Percentiles rank a stretch among this genome's conserved stretches.
Conservation (phyloP, 2,329 filamentous ascomycete genomes). For the Mycocentrospora acerina region DNA sequence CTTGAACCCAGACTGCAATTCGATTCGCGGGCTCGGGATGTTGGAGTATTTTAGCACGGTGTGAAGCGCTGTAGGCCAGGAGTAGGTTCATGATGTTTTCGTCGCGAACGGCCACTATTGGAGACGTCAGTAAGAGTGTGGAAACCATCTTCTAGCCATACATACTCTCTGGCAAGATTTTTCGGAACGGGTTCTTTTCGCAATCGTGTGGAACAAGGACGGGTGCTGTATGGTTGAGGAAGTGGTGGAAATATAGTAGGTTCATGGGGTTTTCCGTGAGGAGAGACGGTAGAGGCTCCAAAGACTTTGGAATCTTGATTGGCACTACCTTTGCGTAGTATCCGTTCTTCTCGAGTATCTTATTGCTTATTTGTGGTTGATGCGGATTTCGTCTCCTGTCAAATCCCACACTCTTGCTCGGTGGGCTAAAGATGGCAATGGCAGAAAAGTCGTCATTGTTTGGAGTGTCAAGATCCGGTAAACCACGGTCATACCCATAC, state of each 20-base stretch:
- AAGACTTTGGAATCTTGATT: constrained; percentile 61
- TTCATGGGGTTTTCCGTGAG: constrained; percentile 77
- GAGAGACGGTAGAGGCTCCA: constrained; percentile 58
- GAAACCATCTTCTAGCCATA: constrained; percentile 5
- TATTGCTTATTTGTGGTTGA: constrained; percentile 46
- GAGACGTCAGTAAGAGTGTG: constrained; percentile 16
- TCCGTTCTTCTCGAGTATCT: constrained; percentile 59
- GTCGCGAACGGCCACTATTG: constrained; percentile 64
- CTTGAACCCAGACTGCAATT: constrained; percentile 77
- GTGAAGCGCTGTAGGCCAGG: constrained; percentile 81
- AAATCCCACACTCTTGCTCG: constrained; percentile 33
- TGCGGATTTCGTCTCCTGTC: constrained; percentile 25
- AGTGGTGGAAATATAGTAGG: constrained; percentile 71
- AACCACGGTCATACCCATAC: constrained; percentile 72
- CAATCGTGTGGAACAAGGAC: constrained; percentile 65
- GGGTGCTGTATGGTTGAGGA: constrained; percentile 78
- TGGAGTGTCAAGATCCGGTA: constrained; percentile 68
- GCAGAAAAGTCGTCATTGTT: constrained; percentile 71
- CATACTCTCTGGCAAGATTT: constrained; percentile 63
- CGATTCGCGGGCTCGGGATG: constrained; percentile 74
- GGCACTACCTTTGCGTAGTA: constrained; percentile 72
- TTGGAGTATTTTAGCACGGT: constrained; percentile 72
- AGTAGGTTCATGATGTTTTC: constrained; percentile 74
- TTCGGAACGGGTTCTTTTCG: constrained; percentile 61
- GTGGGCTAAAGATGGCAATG: constrained; percentile 51